Percentiles rank a stretch among this genome's conserved stretches.
Evolutionary conservation across 1,284 basidiomycete genomes (phyloP).

Genomic region (Melampsora larici-populina): DNA sequence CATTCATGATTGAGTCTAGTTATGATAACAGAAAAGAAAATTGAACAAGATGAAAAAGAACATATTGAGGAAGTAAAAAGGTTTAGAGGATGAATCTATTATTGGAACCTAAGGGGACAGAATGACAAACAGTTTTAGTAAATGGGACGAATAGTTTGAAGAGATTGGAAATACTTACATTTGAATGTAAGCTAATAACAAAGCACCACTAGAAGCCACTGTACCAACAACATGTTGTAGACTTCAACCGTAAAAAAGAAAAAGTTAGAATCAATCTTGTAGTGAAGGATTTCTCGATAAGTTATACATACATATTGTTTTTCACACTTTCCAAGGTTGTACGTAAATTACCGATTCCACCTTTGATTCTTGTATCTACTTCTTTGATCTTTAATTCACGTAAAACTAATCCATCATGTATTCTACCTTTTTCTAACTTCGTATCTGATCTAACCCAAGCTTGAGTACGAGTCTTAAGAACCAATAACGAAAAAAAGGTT

Average conservation of each 20-base stretch:
- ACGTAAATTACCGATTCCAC: constrained; percentile 84
- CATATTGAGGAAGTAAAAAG: no score
- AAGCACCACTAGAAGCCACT: constrained; percentile 37
- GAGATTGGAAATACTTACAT: constrained; percentile 21
- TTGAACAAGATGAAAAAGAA: no score
- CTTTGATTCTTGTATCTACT: constrained; percentile 94
- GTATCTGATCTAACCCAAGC: constrained; percentile 90
- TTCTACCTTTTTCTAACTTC: constrained; percentile 90
- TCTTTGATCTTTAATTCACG: constrained; percentile 98
- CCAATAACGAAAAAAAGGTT: constrained; percentile 58
- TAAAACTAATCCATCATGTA: constrained; percentile 85
- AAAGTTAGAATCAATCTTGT: not conserved
- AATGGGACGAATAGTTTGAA: no score
- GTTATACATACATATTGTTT: constrained; percentile 46
- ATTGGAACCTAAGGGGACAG: no score
- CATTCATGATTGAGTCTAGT: no score
- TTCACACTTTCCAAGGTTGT: constrained; percentile 91
- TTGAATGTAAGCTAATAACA: constrained; percentile 36
- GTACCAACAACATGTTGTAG: constrained; percentile 42
- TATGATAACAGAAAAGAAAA: no score
- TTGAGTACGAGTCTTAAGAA: constrained; percentile 74
- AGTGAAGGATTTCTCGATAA: not conserved
- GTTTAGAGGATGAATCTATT: no score
- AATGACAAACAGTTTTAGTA: no score
- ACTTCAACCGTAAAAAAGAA: not conserved